Conservation (phyloP, 495 filamentous ascomycete genomes). For the Thermothielavioides terrestris region DNA sequence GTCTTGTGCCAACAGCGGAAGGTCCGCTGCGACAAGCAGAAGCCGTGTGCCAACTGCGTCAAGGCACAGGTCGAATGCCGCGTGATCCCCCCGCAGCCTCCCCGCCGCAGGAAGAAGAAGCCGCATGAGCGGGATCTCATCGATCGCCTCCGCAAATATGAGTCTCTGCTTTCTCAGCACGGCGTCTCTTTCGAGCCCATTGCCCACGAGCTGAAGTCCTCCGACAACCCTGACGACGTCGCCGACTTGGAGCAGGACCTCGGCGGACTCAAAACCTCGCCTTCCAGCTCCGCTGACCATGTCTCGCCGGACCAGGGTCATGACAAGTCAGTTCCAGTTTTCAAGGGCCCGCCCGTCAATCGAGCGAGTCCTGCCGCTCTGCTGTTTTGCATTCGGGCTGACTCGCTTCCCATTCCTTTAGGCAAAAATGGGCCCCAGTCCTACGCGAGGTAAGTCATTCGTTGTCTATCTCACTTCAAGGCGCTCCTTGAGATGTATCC, state of each 20-base stretch:
- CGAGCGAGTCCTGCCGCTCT: too few relatives aligned
- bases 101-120: slow-evolving; percentile 51
- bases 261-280: slow-evolving; percentile 31
- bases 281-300: slow-evolving; percentile 24
- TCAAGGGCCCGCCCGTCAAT: background rate
- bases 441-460: slow-evolving; percentile 36
- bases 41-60: slow-evolving; percentile 57
- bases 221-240: slow-evolving; percentile 38
- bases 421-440: slow-evolving; percentile 34
- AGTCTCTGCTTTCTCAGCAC: slow-evolving; percentile 42
- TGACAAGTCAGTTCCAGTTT: slow-evolving; percentile 24
- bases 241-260: slow-evolving; percentile 43
- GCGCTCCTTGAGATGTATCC: background rate
- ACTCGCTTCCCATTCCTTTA: slow-evolving; percentile 6
- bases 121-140: slow-evolving; percentile 43
- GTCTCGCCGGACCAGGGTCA: slow-evolving; percentile 22
- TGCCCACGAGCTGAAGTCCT: slow-evolving; percentile 34
- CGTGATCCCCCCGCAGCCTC: slow-evolving; percentile 49
- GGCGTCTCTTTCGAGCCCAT: slow-evolving; percentile 42
- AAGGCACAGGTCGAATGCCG: slow-evolving; percentile 54
- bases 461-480: background rate
- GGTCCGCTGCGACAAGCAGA: slow-evolving; percentile 57
- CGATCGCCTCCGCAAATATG: slow-evolving; percentile 47
- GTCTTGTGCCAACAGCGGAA: slow-evolving; percentile 58
- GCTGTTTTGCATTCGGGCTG: background rate